These are phyloP conservation scores for Psilocybe cyanescens DNA, from an alignment of 768 basidiomycete species.

Conservation along the genomic window DNA sequence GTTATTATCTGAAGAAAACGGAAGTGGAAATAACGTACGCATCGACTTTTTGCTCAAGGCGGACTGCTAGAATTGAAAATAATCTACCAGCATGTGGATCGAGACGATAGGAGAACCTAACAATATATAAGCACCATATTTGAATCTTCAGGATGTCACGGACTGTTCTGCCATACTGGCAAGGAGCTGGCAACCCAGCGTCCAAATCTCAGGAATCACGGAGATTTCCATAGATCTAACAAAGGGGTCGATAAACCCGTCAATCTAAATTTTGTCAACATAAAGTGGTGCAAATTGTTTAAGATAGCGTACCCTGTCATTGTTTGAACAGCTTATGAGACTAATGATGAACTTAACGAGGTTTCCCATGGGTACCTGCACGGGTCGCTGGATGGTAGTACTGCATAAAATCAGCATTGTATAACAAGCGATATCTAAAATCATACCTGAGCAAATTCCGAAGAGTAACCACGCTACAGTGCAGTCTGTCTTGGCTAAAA, in stretches of 20 bases:
- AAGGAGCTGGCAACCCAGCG: slow-evolving; percentile 55
- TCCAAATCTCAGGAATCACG: slow-evolving; percentile 55
- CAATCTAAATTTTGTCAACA: slow-evolving; percentile 37
- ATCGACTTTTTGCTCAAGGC: slow-evolving; percentile 59
- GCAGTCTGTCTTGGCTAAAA: slow-evolving; percentile 64
- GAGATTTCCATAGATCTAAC: slow-evolving; percentile 59
- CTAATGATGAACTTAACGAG: slow-evolving; percentile 56
- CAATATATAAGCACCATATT: background rate
- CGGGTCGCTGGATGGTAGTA: slow-evolving; percentile 58
- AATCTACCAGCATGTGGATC: slow-evolving; percentile 59
- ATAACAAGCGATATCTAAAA: background rate
- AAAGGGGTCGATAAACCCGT: slow-evolving; percentile 52
- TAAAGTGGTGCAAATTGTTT: background rate
- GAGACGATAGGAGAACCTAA: slow-evolving; percentile 57
- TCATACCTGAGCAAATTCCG: slow-evolving; percentile 57
- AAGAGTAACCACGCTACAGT: slow-evolving; percentile 54
- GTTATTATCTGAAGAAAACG: slow-evolving; percentile 5
- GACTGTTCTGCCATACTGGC: slow-evolving; percentile 53
- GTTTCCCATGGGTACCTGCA: slow-evolving; percentile 70
- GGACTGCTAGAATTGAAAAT: slow-evolving; percentile 54
- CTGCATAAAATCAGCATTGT: slow-evolving; percentile 35
- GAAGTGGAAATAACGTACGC: slow-evolving; percentile 41
- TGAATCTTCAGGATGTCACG: slow-evolving; percentile 13
- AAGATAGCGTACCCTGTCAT: slow-evolving; percentile 43
- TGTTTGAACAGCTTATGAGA: slow-evolving; percentile 50